Evolutionary conservation across 371 early-diverging fungal species (phyloP), one percentile per base, ranked within the genome.

Genomic region (Mucor ambiguus): DNA sequence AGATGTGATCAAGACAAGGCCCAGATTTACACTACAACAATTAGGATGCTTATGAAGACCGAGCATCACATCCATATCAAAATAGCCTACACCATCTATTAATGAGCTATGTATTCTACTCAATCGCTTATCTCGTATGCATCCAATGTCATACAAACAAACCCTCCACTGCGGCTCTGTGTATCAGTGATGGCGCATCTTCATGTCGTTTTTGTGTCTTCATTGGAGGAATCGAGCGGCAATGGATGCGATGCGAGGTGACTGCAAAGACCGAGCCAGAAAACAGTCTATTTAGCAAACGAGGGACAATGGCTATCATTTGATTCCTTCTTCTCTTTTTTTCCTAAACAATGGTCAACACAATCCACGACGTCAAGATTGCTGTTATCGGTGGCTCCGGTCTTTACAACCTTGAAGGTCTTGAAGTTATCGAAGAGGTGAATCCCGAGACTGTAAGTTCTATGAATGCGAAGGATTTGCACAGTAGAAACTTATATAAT

Each of bases 331-430:
- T 56, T n/a, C 6, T 33, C 4, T 20, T 22, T 56, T 16, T 33
- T 22, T 56, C 20, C 7, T 20, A 56, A 48, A 63, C 20, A n/a
- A 77, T 77, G 74, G 73, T 72, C 49, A 49, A 68, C 37, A 16
- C 41, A 46, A 22, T 54, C 14, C 77, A 78, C 58, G 87, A 88
- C 69, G 87, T 94, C 69, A 88, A 90, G 74, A 88, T 98, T 72
- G 98, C 90, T 63, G 87, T 98, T 64, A 98, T 98, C 67, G 98
- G 97, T 60, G 98, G 97, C 52, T 91, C 91, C 32, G 98, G 99
- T 48, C 93, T 98, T 65, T 98, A 98, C 84, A 72, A 90, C 63
- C 88, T 98, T 62, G 96, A 96, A 68, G 89, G 91, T 48, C 86
- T 97, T 58, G 86, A 90, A 69, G 79, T 92, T 16, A 79, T 96